phyloP scores from a whole-genome alignment of 805 yeast species.

The Yarrowia keelungensis region DNA sequence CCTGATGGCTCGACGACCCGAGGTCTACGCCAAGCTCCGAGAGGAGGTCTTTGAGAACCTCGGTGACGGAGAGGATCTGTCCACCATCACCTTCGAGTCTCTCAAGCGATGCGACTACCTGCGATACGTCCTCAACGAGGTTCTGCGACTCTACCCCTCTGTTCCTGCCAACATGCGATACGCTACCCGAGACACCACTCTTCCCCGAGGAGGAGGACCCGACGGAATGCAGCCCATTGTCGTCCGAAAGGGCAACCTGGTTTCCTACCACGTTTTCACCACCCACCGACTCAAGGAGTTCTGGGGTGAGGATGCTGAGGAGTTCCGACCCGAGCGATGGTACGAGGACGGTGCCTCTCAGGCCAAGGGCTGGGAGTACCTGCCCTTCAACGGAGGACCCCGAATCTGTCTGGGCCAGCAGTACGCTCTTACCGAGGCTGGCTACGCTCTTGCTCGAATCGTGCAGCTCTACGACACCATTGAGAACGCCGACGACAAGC shows the following conservation, averaged over 20 bases:
- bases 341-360: conserved; percentile 51
- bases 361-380: conserved; percentile 53
- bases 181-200: conserved; percentile 56
- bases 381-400: conserved; percentile 65
- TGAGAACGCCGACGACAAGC: conserved; percentile 38
- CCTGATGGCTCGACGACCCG: conserved; percentile 55
- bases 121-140: conserved; percentile 58
- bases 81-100: conserved; percentile 54
- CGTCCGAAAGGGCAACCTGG: conserved; percentile 55
- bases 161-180: conserved; percentile 59
- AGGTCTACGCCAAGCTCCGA: conserved; percentile 50
- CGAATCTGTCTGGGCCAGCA: conserved; percentile 64
- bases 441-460: conserved; percentile 54
- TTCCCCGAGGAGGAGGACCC: conserved; percentile 61
- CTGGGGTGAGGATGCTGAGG: conserved; percentile 57
- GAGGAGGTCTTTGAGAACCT: conserved; percentile 52
- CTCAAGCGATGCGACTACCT: conserved; percentile 58
- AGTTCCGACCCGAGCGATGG: conserved; percentile 61
- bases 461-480: conserved; percentile 44
- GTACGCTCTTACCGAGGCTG: conserved; percentile 61
- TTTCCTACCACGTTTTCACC: conserved; percentile 53
- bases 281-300: conserved; percentile 54
- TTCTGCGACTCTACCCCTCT: conserved; percentile 59
- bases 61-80: conserved; percentile 47
- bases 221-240: conserved; percentile 53